Percentiles rank a stretch among this genome's conserved stretches.
Conservation (phyloP, 139 green algal species). For the Yamagishiella unicocca region DNA sequence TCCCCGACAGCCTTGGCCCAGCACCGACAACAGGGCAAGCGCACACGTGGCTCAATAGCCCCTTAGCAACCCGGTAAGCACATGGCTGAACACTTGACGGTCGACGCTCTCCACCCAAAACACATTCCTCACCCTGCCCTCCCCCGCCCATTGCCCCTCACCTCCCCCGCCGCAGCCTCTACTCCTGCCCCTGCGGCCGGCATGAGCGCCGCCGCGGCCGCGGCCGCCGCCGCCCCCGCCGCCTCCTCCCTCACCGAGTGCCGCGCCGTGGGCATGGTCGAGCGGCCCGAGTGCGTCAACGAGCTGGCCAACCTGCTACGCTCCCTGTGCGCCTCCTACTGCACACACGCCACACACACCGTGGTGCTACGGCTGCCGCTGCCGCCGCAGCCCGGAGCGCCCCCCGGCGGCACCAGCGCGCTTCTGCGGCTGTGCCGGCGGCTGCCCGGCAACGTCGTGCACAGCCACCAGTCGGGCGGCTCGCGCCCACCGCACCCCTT, state of each 20-base stretch:
- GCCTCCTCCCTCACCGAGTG: conserved; percentile 20
- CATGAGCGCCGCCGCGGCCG: conserved; percentile 12
- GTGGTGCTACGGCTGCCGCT: conserved; percentile 22
- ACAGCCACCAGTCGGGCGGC: too few relatives aligned
- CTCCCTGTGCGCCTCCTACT: conserved; percentile 31
- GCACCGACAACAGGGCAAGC: too few relatives aligned
- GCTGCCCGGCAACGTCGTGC: neutral
- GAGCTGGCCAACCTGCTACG: conserved; percentile 23
- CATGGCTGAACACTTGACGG: too few relatives aligned
- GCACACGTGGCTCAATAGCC: too few relatives aligned
- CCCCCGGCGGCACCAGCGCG: conserved; percentile 4
- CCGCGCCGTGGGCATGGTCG: conserved; percentile 25
- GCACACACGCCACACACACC: conserved; percentile 10
- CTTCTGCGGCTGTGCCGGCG: conserved; percentile 6
- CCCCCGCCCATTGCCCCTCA: neutral
- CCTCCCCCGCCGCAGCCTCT: neutral
- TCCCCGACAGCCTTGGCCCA: too few relatives aligned
- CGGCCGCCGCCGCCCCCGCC: neutral
- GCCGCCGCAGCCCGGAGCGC: neutral
- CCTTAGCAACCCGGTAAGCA: too few relatives aligned
- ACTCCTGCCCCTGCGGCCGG: neutral
- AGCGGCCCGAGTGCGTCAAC: neutral
- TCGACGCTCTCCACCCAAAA: neutral
- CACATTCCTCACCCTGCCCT: neutral
- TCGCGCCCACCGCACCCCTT: neutral